Evolutionary conservation across 495 filamentous ascomycete species (phyloP).

Genomic region (Penicillium maclennaniae): DNA sequence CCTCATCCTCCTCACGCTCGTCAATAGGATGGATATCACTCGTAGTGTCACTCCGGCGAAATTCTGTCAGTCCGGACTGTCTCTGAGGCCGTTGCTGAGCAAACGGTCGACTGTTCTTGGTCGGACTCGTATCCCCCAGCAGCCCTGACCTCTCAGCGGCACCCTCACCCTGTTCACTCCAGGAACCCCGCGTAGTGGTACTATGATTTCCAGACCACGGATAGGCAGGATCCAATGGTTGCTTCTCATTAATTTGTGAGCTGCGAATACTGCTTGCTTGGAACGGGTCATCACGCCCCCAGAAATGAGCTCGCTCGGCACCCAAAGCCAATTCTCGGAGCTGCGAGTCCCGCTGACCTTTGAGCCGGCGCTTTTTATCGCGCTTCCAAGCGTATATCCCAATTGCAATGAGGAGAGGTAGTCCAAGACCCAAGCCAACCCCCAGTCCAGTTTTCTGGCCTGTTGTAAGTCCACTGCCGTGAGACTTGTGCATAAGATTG

Average conservation of each 20-base stretch:
- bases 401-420: slow-evolving; percentile 50
- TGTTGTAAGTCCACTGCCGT: slow-evolving; percentile 19
- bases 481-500: not conserved
- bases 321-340: slow-evolving; percentile 50
- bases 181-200: slow-evolving; percentile 17
- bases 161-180: slow-evolving; percentile 29
- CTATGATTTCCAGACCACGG: slow-evolving; percentile 38
- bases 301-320: slow-evolving; percentile 44
- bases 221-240: slow-evolving; percentile 21
- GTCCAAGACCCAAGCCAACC: slow-evolving; percentile 67
- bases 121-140: slow-evolving; percentile 53
- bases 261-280: slow-evolving; percentile 38
- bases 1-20: slow-evolving; percentile 67
- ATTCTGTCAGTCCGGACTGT: slow-evolving; percentile 40
- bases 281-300: slow-evolving; percentile 31
- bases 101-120: slow-evolving; percentile 37
- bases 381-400: slow-evolving; percentile 57
- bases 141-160: slow-evolving; percentile 53
- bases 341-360: slow-evolving; percentile 47
- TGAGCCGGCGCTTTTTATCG: slow-evolving; percentile 45
- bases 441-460: slow-evolving; percentile 64
- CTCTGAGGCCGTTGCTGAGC: slow-evolving; percentile 20
- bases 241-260: slow-evolving; percentile 26
- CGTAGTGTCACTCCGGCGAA: slow-evolving; percentile 40
- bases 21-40: slow-evolving; percentile 62